Evolutionary conservation across 2,329 filamentous ascomycete genomes (phyloP).

Genomic region (Diaporthe sp.): DNA sequence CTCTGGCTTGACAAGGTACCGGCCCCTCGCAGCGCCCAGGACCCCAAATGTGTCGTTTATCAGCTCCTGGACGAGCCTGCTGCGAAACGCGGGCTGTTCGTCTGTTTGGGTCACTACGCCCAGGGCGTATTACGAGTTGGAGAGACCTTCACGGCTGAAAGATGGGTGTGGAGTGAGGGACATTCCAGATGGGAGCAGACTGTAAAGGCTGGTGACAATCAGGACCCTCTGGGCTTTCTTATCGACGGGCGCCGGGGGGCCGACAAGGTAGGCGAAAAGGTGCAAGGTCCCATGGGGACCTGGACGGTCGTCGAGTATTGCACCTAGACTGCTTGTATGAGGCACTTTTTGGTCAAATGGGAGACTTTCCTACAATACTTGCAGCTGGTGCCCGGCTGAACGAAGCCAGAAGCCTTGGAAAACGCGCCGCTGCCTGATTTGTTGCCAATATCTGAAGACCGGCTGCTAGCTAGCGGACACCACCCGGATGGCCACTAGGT

Average conservation of each 20-base stretch:
- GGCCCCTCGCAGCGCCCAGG: slow-evolving; percentile 21
- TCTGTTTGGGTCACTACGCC: slow-evolving; percentile 67
- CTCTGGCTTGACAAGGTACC: slow-evolving; percentile 68
- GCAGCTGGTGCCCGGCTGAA: not conserved
- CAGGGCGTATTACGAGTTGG: slow-evolving; percentile 69
- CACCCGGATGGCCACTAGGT: not conserved
- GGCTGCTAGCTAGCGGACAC: not conserved
- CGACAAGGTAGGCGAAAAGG: slow-evolving; percentile 1
- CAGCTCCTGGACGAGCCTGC: slow-evolving; percentile 51
- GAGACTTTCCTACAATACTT: not conserved
- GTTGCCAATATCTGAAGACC: not conserved
- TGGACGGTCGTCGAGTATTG: slow-evolving; percentile 36
- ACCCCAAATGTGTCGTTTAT: slow-evolving; percentile 56
- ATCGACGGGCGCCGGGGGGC: not conserved
- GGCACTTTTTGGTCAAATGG: not conserved
- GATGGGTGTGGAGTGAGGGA: slow-evolving; percentile 64
- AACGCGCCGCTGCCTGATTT: too few relatives aligned
- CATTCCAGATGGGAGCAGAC: slow-evolving; percentile 27
- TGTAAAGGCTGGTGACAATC: slow-evolving; percentile 13
- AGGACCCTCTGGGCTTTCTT: slow-evolving; percentile 10
- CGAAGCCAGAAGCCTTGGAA: not conserved
- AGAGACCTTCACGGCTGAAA: slow-evolving; percentile 62
- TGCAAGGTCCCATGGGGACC: slow-evolving; percentile 18
- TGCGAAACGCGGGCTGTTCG: slow-evolving; percentile 62
- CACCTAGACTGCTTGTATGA: not conserved